These are phyloP conservation scores for Fusarium decemcellulare DNA, from an alignment of 2,329 filamentous ascomycete species.

Conservation along the genomic window DNA sequence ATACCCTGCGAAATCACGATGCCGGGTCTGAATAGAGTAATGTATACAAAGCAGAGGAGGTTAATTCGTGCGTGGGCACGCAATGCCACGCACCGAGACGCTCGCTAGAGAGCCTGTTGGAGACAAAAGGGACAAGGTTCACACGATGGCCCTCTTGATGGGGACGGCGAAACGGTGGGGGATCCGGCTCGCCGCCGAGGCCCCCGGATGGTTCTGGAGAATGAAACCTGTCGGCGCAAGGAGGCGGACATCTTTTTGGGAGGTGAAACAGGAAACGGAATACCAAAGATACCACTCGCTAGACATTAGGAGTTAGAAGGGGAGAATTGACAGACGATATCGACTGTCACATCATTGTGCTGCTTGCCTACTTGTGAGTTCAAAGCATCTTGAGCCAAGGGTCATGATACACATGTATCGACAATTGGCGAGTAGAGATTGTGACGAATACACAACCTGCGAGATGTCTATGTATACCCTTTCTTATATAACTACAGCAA, in stretches of 20 bases:
- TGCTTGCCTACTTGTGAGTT: background rate
- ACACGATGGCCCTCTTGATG: constrained; percentile 40
- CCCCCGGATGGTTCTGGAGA: constrained; percentile 36
- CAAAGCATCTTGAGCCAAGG: no score
- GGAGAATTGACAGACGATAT: constrained; percentile 40
- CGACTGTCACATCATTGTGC: constrained; percentile 24
- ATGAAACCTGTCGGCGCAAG: constrained; percentile 40
- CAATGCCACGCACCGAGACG: constrained; percentile 50
- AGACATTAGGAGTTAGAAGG: constrained; percentile 51
- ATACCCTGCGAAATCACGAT: constrained; percentile 45
- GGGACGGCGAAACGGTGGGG: constrained; percentile 34
- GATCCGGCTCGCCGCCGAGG: constrained; percentile 24
- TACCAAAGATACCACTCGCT: constrained; percentile 59
- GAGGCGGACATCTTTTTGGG: constrained; percentile 36
- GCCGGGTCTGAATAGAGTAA: constrained; percentile 55
- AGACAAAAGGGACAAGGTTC: constrained; percentile 21
- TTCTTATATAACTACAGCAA: no score
- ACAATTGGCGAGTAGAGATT: no score
- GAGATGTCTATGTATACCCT: no score
- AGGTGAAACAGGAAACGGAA: constrained; percentile 37
- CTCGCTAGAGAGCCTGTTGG: constrained; percentile 50
- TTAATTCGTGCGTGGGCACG: constrained; percentile 54
- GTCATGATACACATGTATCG: no score
- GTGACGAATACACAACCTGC: no score
- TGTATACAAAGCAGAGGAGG: constrained; percentile 55